Base-by-base conservation (phyloP, 352 stramenopile genomes). In the Globisporangium cylindrosporum region DNA sequence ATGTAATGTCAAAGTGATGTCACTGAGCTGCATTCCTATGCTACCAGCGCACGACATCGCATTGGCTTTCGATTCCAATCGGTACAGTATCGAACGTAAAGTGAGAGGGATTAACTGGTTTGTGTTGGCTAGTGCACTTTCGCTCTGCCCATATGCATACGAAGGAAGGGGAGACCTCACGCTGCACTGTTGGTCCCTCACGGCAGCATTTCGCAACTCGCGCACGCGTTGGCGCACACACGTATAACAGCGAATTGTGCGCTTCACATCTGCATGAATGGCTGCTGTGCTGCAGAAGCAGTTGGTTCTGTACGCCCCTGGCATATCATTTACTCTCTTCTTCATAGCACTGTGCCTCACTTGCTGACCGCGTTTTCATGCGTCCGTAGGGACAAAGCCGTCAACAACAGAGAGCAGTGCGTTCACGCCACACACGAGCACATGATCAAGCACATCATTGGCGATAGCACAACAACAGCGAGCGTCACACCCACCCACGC, bases 201-300 rank as follows among this genome's bases (percentile, higher is more conserved):
- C 18, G 18, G 43, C 7, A 51, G 7, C 41, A 49, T 49, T 49
- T 49, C 41, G 41, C 41, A 22, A 51, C 4, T 6, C 1, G 18
- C 41, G 5, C 15, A 24, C 41, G 15, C 7, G 43, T 51, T 27
- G 25, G 18, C 41, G 5, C 15, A 49, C 43, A 24, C 41, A 5
- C 7, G 43, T 51, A 22, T 22, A 51, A 8, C 7, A 51, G 7
- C 18, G 18, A 24, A 51, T 22, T 8, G 43, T 51, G 43, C 18
- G 41, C 29, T 8, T 22, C 18, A n/a, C 43, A 22, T 22, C 43
- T 49, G 43, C 18, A 9, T 4, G 38, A 38, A 43, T 14, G 6
- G 12, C 18, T 20, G 4, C 18, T 20, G 58, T 64, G 58, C 38
- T 54, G 58, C 12, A 34, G 27, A 55, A 64, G 59, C 59, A 56